Evolutionary conservation across 352 stramenopile species (phyloP).

Genomic region (Phytopythium aichiense): DNA sequence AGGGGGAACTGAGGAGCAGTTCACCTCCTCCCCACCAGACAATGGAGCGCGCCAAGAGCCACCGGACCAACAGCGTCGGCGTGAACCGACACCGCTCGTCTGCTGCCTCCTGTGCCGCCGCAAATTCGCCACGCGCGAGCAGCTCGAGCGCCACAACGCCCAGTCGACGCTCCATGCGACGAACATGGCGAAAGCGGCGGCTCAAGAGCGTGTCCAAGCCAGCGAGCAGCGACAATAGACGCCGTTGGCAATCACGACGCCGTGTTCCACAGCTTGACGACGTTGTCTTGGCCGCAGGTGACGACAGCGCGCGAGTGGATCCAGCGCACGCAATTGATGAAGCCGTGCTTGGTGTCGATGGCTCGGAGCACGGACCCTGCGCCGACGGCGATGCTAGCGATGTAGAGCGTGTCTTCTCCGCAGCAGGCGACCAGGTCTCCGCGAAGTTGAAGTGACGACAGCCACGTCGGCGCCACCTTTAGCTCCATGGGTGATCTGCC

Average conservation of each 20-base stretch:
- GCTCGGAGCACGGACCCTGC: conserved; percentile 21
- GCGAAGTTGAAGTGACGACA: conserved; percentile 51
- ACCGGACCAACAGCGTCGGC: background rate
- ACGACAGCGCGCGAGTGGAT: conserved; percentile 33
- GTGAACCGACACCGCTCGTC: conserved; percentile 6
- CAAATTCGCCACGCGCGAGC: conserved; percentile 46
- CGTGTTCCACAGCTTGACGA: conserved; percentile 67
- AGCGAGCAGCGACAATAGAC: conserved; percentile 5
- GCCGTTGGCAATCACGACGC: background rate
- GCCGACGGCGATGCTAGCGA: conserved; percentile 44
- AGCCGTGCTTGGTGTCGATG: conserved; percentile 49
- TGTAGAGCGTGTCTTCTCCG: conserved; percentile 51
- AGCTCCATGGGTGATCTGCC: conserved; percentile 24
- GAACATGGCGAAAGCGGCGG: conserved; percentile 29
- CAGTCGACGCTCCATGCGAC: conserved; percentile 46
- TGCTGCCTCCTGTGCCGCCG: conserved; percentile 69
- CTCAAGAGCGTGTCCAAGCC: background rate
- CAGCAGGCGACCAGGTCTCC: conserved; percentile 43
- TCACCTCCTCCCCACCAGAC: background rate
- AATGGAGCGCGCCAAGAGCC: background rate
- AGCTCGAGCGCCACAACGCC: conserved; percentile 46
- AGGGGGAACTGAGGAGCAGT: background rate
- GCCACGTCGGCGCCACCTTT: conserved; percentile 46
- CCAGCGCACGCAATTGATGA: conserved; percentile 65
- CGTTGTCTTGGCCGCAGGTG: conserved; percentile 61